phyloP scores from a whole-genome alignment of 2,329 filamentous ascomycete genomes.

The Albophoma yamanashiensis region DNA sequence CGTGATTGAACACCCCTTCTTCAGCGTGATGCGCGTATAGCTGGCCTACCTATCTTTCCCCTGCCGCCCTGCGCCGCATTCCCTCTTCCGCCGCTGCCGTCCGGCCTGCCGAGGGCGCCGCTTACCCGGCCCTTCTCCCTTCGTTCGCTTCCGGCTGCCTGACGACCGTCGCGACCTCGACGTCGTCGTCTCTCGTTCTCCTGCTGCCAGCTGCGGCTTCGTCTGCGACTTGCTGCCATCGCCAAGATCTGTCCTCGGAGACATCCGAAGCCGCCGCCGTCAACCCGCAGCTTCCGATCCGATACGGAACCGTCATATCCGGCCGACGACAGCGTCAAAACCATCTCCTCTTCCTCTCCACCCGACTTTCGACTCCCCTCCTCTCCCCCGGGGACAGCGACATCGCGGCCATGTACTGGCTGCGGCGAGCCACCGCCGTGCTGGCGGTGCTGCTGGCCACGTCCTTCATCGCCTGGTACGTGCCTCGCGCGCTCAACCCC shows the following conservation, averaged over 20 bases:
- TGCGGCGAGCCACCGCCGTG: slow-evolving; percentile 32
- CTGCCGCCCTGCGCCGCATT: neutral
- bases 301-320: neutral
- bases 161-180: neutral
- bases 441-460: slow-evolving; percentile 29
- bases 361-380: neutral
- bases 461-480: slow-evolving; percentile 35
- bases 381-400: neutral
- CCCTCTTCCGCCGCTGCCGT: neutral
- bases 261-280: neutral
- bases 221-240: neutral
- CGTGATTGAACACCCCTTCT: slow-evolving; percentile 6
- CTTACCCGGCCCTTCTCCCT: neutral
- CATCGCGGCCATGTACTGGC: slow-evolving; percentile 28
- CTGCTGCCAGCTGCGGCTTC: neutral
- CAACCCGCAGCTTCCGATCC: neutral
- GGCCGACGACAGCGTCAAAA: neutral
- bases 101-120: neutral
- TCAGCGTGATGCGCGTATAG: slow-evolving; percentile 17
- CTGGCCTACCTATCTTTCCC: slow-evolving; percentile 11
- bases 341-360: neutral
- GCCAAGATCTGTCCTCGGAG: neutral
- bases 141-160: neutral
- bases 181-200: neutral
- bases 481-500: slow-evolving; percentile 50